These are phyloP conservation scores for Leccinum ponderosum DNA, from an alignment of 1,284 basidiomycete species.

Conservation along the genomic window DNA sequence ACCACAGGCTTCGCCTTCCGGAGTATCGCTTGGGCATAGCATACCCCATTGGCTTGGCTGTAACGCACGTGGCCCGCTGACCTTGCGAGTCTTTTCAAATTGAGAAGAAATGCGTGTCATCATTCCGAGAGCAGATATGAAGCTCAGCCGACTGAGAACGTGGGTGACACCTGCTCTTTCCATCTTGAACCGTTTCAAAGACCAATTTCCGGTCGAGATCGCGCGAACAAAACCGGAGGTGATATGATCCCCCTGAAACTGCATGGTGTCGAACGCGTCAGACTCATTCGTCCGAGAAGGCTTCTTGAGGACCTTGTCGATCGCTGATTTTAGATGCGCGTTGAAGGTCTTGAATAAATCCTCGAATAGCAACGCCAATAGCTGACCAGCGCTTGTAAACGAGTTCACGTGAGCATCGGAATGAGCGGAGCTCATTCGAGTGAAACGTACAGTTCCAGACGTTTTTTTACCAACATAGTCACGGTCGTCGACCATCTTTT, in stretches of 20 bases:
- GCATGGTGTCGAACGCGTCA: slow-evolving; percentile 94
- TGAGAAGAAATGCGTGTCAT: slow-evolving; percentile 99
- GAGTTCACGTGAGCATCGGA: slow-evolving; percentile 13
- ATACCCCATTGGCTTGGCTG: slow-evolving; percentile 99
- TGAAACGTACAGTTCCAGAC: slow-evolving; percentile 84
- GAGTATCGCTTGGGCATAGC: slow-evolving; percentile 97
- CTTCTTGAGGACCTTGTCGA: slow-evolving; percentile 99
- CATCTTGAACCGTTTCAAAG: slow-evolving; percentile 99
- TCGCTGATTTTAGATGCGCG: slow-evolving; percentile 91
- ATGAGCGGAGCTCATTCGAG: slow-evolving; percentile 3
- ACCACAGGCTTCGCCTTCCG: slow-evolving; percentile 99
- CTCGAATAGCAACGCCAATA: slow-evolving; percentile 95
- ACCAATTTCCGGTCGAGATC: slow-evolving; percentile 99
- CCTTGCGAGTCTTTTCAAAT: slow-evolving; percentile 99
- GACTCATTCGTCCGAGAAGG: slow-evolving; percentile 94
- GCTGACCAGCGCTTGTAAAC: slow-evolving; percentile 87
- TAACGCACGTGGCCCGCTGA: slow-evolving; percentile 95
- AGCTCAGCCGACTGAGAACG: slow-evolving; percentile 92
- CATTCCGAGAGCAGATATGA: slow-evolving; percentile 99
- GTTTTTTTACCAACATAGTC: slow-evolving; percentile 99
- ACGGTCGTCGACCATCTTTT: slow-evolving; percentile 96
- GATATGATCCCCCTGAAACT: slow-evolving; percentile 93
- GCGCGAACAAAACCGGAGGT: slow-evolving; percentile 97
- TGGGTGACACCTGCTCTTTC: slow-evolving; percentile 99
- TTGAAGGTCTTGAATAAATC: slow-evolving; percentile 99